Conservation (phyloP, 1,139 yeast genomes). For the Hansenula lynferdii region DNA sequence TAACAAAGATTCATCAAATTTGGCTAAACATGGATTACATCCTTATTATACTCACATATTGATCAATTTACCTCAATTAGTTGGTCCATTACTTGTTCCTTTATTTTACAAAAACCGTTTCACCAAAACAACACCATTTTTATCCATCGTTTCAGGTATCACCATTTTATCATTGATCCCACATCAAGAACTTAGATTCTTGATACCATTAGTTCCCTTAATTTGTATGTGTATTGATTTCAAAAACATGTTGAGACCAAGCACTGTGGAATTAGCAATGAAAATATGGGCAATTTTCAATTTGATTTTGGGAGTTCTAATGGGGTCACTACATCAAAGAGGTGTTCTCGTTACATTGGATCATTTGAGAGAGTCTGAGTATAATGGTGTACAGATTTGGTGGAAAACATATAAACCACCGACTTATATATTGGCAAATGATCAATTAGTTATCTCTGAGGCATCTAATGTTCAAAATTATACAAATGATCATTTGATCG, state of each 20-base stretch:
- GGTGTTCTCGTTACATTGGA: slow-evolving; percentile 74
- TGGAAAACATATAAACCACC: slow-evolving; percentile 97
- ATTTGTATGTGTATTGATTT: slow-evolving; percentile 58
- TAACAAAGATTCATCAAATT: slow-evolving; percentile 54
- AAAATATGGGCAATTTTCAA: slow-evolving; percentile 66
- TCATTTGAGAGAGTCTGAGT: slow-evolving; percentile 21
- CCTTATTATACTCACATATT: slow-evolving; percentile 70
- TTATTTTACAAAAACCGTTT: slow-evolving; percentile 28
- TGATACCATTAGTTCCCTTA: slow-evolving; percentile 74
- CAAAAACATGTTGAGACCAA: slow-evolving; percentile 22
- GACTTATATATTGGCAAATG: slow-evolving; percentile 66
- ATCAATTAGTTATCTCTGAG: slow-evolving; percentile 22
- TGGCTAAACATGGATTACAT: slow-evolving; percentile 80
- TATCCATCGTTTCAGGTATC: slow-evolving; percentile 61
- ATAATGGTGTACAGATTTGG: slow-evolving; percentile 54
- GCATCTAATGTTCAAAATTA: slow-evolving; percentile 19
- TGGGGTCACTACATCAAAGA: slow-evolving; percentile 87
- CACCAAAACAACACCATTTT: slow-evolving; percentile 37
- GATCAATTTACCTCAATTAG: slow-evolving; percentile 69
- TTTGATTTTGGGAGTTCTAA: slow-evolving; percentile 47
- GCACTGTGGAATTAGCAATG: slow-evolving; percentile 25
- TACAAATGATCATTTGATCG: slow-evolving; percentile 27
- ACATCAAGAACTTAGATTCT: slow-evolving; percentile 88
- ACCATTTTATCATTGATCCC: slow-evolving; percentile 63
- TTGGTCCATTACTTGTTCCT: slow-evolving; percentile 70